Evolutionary conservation across 148 eudicot species (phyloP), one percentile per base, ranked within the genome.

Genomic region (Heliosperma pusillum): DNA sequence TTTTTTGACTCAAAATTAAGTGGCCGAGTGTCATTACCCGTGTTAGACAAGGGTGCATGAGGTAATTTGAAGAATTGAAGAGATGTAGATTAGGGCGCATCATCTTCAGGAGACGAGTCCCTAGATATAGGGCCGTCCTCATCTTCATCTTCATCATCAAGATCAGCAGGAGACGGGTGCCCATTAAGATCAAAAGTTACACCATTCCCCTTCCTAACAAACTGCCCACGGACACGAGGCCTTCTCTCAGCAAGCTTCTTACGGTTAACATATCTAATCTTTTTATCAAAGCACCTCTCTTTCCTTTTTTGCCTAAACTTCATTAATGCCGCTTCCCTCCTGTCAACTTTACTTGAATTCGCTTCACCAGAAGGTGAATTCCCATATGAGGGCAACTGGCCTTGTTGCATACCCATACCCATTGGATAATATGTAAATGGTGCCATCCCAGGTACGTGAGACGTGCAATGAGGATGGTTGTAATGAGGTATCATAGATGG

Each of bases 281-380:
- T 95, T 84, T 95, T 95, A 79, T 89, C 96, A 29, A 92, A 95
- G 75, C 99, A 95, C 40, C 99, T 86, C 64, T 95, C 96, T 69
- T 95, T 95, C 63, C 99, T 85, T 82, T 95, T 95, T 83, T 92
- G 99, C 85, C 94, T 88, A 70, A 95, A 95, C 82, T 95, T 95
- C 56, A 92, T 75, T 84, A 95, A 68, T 16, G 99, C 97, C 1
- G 91, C 96, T 85, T 92, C 97, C 77, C 99, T 88, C 73, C 97
- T 88, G 63, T 92, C 94, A 73, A 92, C 86, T 80, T 89, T 90
- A 79, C 79, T 79, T 9, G 58, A 9, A 72, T 81, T 85, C n/a
- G 71, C 69, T 79, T 88, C 93, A 69, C 42, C 50, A 19, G 88
- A 77, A 42, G 87, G 68, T 20, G 88, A 73, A 74, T 66, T 83